These are phyloP conservation scores for Claviceps citrina DNA, from an alignment of 2,329 filamentous ascomycete genomes.

Conservation along the genomic window DNA sequence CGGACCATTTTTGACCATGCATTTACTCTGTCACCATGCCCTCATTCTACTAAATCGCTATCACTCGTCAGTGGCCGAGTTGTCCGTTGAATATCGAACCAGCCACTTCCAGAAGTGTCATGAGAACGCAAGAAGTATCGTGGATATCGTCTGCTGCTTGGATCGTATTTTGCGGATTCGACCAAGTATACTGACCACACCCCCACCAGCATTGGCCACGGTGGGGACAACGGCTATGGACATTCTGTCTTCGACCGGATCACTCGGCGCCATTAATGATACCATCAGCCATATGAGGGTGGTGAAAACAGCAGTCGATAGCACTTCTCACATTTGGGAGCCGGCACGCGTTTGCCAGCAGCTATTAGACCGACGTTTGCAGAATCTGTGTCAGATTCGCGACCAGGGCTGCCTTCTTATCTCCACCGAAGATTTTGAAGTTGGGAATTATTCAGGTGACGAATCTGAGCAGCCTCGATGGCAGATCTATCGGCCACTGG, in stretches of 20 bases:
- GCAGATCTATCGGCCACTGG: conserved; percentile 22
- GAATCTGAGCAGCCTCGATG: conserved; percentile 17
- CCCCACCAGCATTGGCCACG: conserved; percentile 48
- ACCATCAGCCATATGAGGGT: conserved; percentile 39
- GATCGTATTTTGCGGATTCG: conserved; percentile 21
- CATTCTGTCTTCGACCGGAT: conserved; percentile 45
- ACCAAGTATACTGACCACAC: conserved; percentile 23
- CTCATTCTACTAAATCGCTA: conserved; percentile 52
- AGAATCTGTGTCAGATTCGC: conserved; percentile 19
- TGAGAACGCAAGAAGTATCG: conserved; percentile 35
- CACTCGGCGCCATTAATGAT: conserved; percentile 32
- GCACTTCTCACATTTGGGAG: conserved; percentile 44
- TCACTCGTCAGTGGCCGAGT: conserved; percentile 23
- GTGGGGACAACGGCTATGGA: conserved; percentile 50
- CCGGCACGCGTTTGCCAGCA: conserved; percentile 36
- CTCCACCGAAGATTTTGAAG: conserved; percentile 16
- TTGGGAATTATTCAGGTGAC: conserved; percentile 12
- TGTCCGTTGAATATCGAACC: conserved; percentile 24
- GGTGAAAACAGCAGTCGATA: conserved; percentile 37
- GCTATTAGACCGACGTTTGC: conserved; percentile 26
- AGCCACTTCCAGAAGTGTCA: conserved; percentile 33
- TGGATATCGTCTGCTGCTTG: conserved; percentile 30
- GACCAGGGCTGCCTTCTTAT: conserved; percentile 16
- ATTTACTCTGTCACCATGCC: conserved; percentile 50
- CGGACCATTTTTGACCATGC: conserved; percentile 47